Percentiles rank a stretch among this genome's conserved stretches.
Conservation (phyloP, 352 stramenopile genomes). For the Phytophthora colocasiae region DNA sequence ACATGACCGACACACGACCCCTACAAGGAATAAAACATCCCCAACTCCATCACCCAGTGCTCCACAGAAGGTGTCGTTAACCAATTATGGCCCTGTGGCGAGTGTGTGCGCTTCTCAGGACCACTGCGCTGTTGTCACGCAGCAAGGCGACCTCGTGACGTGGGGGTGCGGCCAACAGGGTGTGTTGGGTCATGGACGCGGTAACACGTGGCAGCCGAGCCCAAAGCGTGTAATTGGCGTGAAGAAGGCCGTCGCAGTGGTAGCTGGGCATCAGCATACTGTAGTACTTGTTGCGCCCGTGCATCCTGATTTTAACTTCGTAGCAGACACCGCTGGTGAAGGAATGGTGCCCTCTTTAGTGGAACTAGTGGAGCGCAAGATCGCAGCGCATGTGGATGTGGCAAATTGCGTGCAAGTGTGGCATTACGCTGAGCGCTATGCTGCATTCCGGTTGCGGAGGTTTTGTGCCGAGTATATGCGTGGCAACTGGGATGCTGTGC, state of each 20-base stretch:
- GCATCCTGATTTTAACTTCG: conserved; percentile 33
- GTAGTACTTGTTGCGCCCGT: conserved; percentile 68
- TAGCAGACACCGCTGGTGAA: conserved; percentile 4
- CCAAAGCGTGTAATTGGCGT: conserved; percentile 80
- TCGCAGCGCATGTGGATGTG: conserved; percentile 62
- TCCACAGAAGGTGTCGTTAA: conserved; percentile 54
- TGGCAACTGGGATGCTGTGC: conserved; percentile 76
- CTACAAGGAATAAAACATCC: conserved; percentile 23
- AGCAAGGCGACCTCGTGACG: conserved; percentile 70
- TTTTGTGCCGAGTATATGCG: conserved; percentile 74
- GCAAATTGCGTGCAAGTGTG: conserved; percentile 66
- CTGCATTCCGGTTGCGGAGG: conserved; percentile 45
- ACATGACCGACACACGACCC: conserved; percentile 8
- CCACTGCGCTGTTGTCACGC: conserved; percentile 78
- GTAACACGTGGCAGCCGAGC: conserved; percentile 79
- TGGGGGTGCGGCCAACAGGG: conserved; percentile 79
- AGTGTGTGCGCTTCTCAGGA: conserved; percentile 79
- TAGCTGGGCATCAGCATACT: conserved; percentile 78
- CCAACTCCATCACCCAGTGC: conserved; percentile 43
- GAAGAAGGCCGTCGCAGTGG: conserved; percentile 76
- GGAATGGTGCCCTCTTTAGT: conserved; percentile 35
- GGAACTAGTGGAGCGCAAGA: conserved; percentile 53
- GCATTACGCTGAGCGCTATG: conserved; percentile 67
- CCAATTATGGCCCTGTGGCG: conserved; percentile 50
- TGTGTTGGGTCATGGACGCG: conserved; percentile 71